Evolutionary conservation across 208 protist genomes (phyloP).

Genomic region (Leishmania tarentolae): DNA sequence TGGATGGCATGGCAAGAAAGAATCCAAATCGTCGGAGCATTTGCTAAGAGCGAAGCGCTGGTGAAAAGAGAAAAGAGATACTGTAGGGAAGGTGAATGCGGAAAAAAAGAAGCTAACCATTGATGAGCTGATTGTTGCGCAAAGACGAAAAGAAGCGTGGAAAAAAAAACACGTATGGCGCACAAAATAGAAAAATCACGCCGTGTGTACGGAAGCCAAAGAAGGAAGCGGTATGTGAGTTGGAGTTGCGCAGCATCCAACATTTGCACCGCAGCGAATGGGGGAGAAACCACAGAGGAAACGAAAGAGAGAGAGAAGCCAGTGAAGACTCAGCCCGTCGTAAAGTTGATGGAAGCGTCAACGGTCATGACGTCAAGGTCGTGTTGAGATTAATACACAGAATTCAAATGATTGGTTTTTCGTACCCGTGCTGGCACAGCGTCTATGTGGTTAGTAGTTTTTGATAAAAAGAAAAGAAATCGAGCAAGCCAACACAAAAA

Average conservation of each 20-base stretch:
- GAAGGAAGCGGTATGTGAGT: not conserved
- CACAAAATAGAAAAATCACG: too few relatives aligned
- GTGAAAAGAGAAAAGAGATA: not conserved
- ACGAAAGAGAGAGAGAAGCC: not conserved
- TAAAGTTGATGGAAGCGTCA: not conserved
- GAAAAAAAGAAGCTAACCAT: not conserved
- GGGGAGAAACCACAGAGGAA: not conserved
- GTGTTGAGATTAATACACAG: not conserved
- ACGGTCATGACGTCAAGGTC: too few relatives aligned
- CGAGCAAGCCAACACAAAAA: too few relatives aligned
- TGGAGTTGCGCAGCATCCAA: not conserved
- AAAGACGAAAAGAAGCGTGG: not conserved
- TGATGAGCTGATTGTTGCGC: not conserved
- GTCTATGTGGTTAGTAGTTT: not conserved
- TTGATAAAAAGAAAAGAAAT: not conserved
- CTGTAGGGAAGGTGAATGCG: not conserved
- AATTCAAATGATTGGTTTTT: not conserved
- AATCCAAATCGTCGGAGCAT: constrained; percentile 34
- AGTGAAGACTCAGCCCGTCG: too few relatives aligned
- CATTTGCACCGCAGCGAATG: too few relatives aligned
- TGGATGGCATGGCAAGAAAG: constrained; percentile 19
- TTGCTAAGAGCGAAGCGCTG: not conserved
- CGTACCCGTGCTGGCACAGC: not conserved
- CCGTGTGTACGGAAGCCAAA: not conserved
- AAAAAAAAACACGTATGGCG: not conserved